Conservation (phyloP, 805 yeast genomes). For the Teunomyces atbi region DNA sequence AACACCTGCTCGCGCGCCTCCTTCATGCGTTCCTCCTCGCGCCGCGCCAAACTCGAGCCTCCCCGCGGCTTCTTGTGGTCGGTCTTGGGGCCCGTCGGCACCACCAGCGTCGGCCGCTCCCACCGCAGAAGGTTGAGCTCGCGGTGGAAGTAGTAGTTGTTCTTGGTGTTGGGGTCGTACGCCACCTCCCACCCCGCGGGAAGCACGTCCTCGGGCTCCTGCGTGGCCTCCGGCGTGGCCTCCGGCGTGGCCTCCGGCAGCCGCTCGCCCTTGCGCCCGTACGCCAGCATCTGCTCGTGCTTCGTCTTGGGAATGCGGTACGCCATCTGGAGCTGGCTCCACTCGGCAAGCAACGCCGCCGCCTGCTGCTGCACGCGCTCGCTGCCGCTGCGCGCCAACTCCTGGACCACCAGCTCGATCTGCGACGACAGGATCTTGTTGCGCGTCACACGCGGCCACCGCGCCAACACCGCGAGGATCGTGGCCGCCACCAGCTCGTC, state of each 20-base stretch:
- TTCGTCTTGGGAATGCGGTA: slow-evolving; percentile 73
- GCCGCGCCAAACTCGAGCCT: slow-evolving; percentile 17
- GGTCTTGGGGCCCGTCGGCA: slow-evolving; percentile 31
- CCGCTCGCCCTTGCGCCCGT: slow-evolving; percentile 21
- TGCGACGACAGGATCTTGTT: slow-evolving; percentile 74
- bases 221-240: slow-evolving; percentile 2
- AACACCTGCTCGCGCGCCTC: slow-evolving; percentile 32
- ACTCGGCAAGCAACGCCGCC: slow-evolving; percentile 51
- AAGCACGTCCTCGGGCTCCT: slow-evolving; percentile 23
- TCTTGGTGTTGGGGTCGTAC: slow-evolving; percentile 42
- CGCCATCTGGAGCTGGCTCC: slow-evolving; percentile 79
- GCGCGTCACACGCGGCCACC: slow-evolving; percentile 59
- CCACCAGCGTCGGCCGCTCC: slow-evolving; percentile 52
- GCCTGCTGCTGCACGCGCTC: slow-evolving; percentile 37
- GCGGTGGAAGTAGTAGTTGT: slow-evolving; percentile 55
- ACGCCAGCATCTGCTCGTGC: slow-evolving; percentile 6
- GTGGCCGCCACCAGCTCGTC: slow-evolving; percentile 38
- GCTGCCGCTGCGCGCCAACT: slow-evolving; percentile 29
- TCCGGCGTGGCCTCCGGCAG: slow-evolving; percentile 11
- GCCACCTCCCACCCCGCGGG: slow-evolving; percentile 72
- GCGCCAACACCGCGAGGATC: slow-evolving; percentile 57
- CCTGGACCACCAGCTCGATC: slow-evolving; percentile 61
- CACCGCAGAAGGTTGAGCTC: slow-evolving; percentile 50
- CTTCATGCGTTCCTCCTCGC: slow-evolving; percentile 35
- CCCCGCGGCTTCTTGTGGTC: slow-evolving; percentile 2